Conservation (phyloP, 1,284 basidiomycete species). For the Termitomyces sp. region DNA sequence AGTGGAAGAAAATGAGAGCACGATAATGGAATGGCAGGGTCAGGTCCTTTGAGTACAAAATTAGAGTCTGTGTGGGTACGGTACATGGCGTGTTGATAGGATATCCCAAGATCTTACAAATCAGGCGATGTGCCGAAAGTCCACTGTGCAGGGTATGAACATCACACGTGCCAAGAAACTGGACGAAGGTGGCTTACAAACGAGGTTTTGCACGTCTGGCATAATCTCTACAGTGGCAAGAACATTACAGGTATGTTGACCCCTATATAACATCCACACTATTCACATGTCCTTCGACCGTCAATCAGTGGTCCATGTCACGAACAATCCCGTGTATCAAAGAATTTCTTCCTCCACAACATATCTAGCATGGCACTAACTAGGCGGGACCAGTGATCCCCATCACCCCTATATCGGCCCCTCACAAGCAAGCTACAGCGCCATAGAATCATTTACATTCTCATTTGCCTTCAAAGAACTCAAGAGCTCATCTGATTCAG, state of each 20-base stretch:
- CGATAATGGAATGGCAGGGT: slow-evolving; percentile 17
- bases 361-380: slow-evolving; percentile 7
- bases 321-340: slow-evolving; percentile 18
- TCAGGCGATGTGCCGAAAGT: slow-evolving; percentile 15
- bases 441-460: slow-evolving; percentile 20
- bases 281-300: not conserved
- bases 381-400: too few species aligned
- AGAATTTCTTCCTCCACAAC: slow-evolving; percentile 7
- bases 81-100: not conserved
- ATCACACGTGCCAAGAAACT: slow-evolving; percentile 14
- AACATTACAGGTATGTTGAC: slow-evolving; percentile 11
- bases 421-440: slow-evolving; percentile 12
- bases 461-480: slow-evolving; percentile 7
- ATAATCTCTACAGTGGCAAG: slow-evolving; percentile 14
- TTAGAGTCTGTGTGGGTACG: too few species aligned
- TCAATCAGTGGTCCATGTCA: slow-evolving; percentile 15
- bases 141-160: slow-evolving; percentile 17
- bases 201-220: slow-evolving; percentile 16
- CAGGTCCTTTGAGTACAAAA: slow-evolving; percentile 14
- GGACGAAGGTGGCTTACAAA: slow-evolving; percentile 14
- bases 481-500: not conserved
- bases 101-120: slow-evolving; percentile 13
- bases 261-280: not conserved
- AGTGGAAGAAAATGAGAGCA: slow-evolving; percentile 14
- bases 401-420: slow-evolving; percentile 9